Conservation (phyloP, 805 yeast genomes). For the Pichia paraexigua region DNA sequence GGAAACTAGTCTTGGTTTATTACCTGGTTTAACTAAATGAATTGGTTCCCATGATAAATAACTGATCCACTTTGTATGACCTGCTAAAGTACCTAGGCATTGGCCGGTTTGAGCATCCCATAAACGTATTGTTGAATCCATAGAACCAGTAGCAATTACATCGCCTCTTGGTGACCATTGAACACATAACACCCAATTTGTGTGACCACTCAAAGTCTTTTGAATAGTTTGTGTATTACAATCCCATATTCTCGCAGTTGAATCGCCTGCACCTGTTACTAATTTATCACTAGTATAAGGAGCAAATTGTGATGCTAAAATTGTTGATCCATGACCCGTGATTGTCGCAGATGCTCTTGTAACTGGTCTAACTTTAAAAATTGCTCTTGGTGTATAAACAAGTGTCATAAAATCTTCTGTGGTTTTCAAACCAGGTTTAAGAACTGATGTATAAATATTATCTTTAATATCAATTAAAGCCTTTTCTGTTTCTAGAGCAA, state of each 20-base stretch:
- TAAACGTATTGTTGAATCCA: conserved; percentile 82
- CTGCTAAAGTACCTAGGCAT: conserved; percentile 56
- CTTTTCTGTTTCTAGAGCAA: conserved; percentile 52
- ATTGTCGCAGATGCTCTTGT: conserved; percentile 89
- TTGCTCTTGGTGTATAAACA: conserved; percentile 89
- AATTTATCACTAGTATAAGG: conserved; percentile 78
- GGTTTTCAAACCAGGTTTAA: conserved; percentile 79
- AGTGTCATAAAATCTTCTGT: conserved; percentile 91
- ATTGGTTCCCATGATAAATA: conserved; percentile 91
- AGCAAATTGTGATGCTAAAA: conserved; percentile 86
- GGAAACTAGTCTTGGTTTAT: conserved; percentile 65
- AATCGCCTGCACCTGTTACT: conserved; percentile 96
- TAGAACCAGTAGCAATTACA: conserved; percentile 88
- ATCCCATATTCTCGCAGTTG: conserved; percentile 95
- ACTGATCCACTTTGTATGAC: conserved; percentile 87
- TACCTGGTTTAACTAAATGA: conserved; percentile 64
- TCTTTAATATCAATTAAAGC: conserved; percentile 66
- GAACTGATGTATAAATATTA: conserved; percentile 68
- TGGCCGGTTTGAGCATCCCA: conserved; percentile 80
- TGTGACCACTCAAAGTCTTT: conserved; percentile 73
- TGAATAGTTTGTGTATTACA: conserved; percentile 90
- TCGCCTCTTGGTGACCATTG: conserved; percentile 90
- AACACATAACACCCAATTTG: conserved; percentile 90
- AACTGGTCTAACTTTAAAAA: conserved; percentile 86
- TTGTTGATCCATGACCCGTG: conserved; percentile 92